Evolutionary conservation across 768 basidiomycete genomes (phyloP).

Genomic region (Bullera alba): DNA sequence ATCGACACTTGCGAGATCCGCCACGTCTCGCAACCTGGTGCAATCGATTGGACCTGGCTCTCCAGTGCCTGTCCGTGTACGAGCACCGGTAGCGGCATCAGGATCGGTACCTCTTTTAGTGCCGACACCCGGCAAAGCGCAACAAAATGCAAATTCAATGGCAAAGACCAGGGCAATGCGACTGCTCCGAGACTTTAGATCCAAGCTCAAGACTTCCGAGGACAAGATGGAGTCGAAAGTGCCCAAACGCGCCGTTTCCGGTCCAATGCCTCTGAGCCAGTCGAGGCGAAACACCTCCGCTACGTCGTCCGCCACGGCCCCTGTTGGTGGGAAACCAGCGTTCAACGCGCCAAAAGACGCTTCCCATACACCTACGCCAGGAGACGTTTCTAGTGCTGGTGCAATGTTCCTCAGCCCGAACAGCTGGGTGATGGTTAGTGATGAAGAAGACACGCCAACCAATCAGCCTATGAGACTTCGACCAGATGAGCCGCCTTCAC

Average conservation of each 20-base stretch:
- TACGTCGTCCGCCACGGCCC: not conserved
- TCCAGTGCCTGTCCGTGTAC: slow-evolving; percentile 16
- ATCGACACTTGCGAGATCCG: slow-evolving; percentile 22
- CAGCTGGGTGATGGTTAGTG: slow-evolving; percentile 31
- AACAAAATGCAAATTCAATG: slow-evolving; percentile 1
- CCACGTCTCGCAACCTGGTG: slow-evolving; percentile 30
- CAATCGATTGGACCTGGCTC: slow-evolving; percentile 10
- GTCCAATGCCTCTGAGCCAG: slow-evolving; percentile 10
- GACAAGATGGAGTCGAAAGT: slow-evolving; percentile 31
- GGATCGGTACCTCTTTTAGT: no score
- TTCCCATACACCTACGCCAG: slow-evolving; percentile 1
- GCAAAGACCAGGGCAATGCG: slow-evolving; percentile 29
- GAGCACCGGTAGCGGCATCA: not conserved
- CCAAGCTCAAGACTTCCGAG: slow-evolving; percentile 35
- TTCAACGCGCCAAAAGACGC: no score
- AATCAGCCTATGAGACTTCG: not conserved
- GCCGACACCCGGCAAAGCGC: no score
- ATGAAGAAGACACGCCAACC: slow-evolving; percentile 14
- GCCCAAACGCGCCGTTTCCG: slow-evolving; percentile 28
- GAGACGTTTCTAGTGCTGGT: slow-evolving; percentile 1
- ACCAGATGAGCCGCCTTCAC: slow-evolving; percentile 22
- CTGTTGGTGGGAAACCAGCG: no score
- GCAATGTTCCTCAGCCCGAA: slow-evolving; percentile 24
- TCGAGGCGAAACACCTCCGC: not conserved
- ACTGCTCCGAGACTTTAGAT: slow-evolving; percentile 30